A percentile compares a stretch with the other conserved stretches of the same genome.
Evolutionary conservation across 352 stramenopile genomes (phyloP).

Genomic region (Pythium chondricola): DNA sequence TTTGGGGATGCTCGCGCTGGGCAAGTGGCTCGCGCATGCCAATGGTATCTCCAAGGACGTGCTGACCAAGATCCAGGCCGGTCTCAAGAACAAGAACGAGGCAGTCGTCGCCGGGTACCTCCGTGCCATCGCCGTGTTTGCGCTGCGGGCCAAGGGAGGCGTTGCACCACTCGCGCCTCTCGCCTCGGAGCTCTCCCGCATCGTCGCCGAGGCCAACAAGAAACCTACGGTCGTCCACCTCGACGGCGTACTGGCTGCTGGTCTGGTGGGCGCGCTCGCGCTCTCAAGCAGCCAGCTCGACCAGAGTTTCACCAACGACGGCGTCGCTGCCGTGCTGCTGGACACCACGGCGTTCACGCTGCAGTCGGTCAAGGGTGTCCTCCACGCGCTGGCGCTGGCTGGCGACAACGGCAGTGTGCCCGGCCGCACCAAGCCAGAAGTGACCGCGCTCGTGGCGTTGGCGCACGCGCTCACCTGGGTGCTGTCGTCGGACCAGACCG

Average conservation of each 20-base stretch:
- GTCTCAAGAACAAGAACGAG: slow-evolving; percentile 71
- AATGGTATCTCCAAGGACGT: slow-evolving; percentile 41
- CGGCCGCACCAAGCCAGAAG: slow-evolving; percentile 40
- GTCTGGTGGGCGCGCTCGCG: slow-evolving; percentile 49
- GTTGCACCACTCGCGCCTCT: slow-evolving; percentile 34
- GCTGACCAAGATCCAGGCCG: slow-evolving; percentile 36
- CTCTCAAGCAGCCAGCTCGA: slow-evolving; percentile 54
- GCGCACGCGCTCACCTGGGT: slow-evolving; percentile 58
- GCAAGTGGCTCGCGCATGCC: slow-evolving; percentile 63
- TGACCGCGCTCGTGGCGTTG: slow-evolving; percentile 48
- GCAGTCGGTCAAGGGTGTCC: slow-evolving; percentile 33
- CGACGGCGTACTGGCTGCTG: slow-evolving; percentile 70
- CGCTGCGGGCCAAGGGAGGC: slow-evolving; percentile 23
- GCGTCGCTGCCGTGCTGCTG: slow-evolving; percentile 37
- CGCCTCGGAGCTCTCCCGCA: slow-evolving; percentile 40
- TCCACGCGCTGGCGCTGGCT: slow-evolving; percentile 19
- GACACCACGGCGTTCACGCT: slow-evolving; percentile 45
- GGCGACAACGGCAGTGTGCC: slow-evolving; percentile 9
- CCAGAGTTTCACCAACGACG: slow-evolving; percentile 42
- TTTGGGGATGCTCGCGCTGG: slow-evolving; percentile 59
- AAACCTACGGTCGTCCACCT: slow-evolving; percentile 68
- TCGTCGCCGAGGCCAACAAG: slow-evolving; percentile 68
- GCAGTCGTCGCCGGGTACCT: slow-evolving; percentile 59
- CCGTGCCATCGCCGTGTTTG: slow-evolving; percentile 46
- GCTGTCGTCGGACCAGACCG: slow-evolving; percentile 50